Evolutionary conservation across 2,329 filamentous ascomycete species (phyloP).

Genomic region (Colletotrichum sp.): DNA sequence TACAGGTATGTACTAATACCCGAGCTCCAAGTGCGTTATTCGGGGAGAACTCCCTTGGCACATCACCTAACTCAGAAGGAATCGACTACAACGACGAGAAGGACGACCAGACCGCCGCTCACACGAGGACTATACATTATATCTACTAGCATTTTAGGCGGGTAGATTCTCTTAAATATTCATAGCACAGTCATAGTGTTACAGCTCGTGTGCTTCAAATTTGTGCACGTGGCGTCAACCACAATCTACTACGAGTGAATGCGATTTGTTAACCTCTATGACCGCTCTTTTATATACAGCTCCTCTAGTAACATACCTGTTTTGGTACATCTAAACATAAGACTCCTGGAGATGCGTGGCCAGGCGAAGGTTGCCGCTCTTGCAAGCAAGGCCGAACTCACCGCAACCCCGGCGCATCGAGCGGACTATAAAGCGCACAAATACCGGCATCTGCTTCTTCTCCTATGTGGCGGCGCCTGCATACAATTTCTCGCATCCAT

Average conservation of each 20-base stretch:
- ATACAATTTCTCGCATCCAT: neutral
- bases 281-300: neutral
- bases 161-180: neutral
- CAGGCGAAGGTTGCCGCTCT: neutral
- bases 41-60: neutral
- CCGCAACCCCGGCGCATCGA: neutral
- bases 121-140: neutral
- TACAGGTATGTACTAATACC: neutral
- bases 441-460: neutral
- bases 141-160: neutral
- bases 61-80: neutral
- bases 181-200: neutral
- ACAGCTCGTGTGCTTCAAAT: neutral
- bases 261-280: neutral
- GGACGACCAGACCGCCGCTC: neutral
- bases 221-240: neutral
- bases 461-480: neutral
- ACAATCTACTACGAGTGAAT: neutral
- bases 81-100: neutral
- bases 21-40: neutral
- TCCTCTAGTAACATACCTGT: neutral
- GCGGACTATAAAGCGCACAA: neutral
- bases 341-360: neutral
- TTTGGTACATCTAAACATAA: neutral
- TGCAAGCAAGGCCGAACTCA: neutral